phyloP scores from a whole-genome alignment of 2,329 filamentous ascomycete genomes.

The Pseudogymnoascus sp. region DNA sequence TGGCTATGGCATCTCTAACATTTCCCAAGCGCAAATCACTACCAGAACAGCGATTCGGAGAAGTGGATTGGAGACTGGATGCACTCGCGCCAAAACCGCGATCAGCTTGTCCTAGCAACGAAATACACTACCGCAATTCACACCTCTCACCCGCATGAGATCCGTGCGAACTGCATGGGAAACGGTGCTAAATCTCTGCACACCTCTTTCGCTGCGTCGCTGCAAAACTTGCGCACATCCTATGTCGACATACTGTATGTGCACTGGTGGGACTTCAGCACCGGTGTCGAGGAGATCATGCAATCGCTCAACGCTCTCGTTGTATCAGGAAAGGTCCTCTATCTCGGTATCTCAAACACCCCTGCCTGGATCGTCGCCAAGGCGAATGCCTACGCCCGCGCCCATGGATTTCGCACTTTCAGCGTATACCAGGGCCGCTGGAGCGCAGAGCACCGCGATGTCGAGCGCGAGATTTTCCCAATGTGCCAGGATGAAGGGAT shows the following conservation, averaged over 20 bases:
- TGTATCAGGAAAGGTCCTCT: conserved; percentile 53
- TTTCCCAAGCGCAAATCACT: conserved; percentile 42
- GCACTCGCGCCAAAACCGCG: conserved; percentile 53
- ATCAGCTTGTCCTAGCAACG: conserved; percentile 63
- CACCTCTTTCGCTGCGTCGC: conserved; percentile 46
- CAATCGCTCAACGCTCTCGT: conserved; percentile 57
- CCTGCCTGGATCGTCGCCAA: conserved; percentile 63
- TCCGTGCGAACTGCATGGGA: conserved; percentile 47
- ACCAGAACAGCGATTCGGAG: conserved; percentile 54
- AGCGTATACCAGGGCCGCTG: conserved; percentile 61
- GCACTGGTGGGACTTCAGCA: conserved; percentile 45
- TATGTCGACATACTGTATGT: conserved; percentile 57
- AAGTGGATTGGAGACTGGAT: conserved; percentile 65
- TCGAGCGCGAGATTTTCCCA: conserved; percentile 54
- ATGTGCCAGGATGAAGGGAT: conserved; percentile 53
- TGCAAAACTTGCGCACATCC: conserved; percentile 55
- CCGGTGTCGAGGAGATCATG: conserved; percentile 60
- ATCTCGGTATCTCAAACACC: conserved; percentile 60
- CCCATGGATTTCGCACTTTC: conserved; percentile 63
- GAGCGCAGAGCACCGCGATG: conserved; percentile 55
- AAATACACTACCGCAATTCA: conserved; percentile 58
- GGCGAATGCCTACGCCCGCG: conserved; percentile 61
- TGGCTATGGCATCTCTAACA: conserved; percentile 35
- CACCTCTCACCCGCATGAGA: conserved; percentile 34
- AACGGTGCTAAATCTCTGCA: conserved; percentile 57